These are phyloP conservation scores for Cutaneotrichosporon cavernicola DNA, from an alignment of 1,284 basidiomycete species.

Conservation along the genomic window DNA sequence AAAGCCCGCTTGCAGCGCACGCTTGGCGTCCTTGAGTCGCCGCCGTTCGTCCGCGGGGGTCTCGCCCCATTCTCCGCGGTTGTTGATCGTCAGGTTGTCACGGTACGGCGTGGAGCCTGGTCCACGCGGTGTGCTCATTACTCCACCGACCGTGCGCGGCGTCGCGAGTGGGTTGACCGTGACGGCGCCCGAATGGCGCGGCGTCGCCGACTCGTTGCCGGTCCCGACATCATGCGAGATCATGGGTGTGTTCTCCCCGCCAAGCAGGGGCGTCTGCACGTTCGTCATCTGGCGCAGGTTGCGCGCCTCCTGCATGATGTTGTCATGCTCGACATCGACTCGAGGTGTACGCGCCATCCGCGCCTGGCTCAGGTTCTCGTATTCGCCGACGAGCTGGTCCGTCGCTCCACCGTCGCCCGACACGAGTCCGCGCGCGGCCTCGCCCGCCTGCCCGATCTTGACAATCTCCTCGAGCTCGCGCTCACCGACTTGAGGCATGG, in stretches of 20 bases:
- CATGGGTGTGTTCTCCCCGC: constrained; percentile 92
- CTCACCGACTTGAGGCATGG: constrained; percentile 92
- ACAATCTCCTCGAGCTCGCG: constrained; percentile 95
- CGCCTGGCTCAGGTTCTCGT: constrained; percentile 82
- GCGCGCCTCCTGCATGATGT: constrained; percentile 87
- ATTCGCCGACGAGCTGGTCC: constrained; percentile 82
- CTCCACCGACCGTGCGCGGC: constrained; percentile 59
- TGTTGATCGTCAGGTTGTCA: constrained; percentile 87
- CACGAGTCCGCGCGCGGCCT: constrained; percentile 81
- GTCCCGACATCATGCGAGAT: constrained; percentile 66
- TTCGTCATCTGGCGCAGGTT: constrained; percentile 91
- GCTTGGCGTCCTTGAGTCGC: constrained; percentile 64
- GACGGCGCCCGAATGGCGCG: constrained; percentile 78
- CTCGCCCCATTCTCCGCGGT: constrained; percentile 59
- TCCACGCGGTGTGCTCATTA: constrained; percentile 65
- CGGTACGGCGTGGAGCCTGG: constrained; percentile 70
- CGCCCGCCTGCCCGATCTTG: constrained; percentile 92
- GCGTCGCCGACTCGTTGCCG: constrained; percentile 87
- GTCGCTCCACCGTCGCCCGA: constrained; percentile 63
- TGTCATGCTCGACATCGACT: constrained; percentile 79
- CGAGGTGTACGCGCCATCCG: constrained; percentile 88
- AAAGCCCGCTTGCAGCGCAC: constrained; percentile 77
- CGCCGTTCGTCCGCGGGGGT: constrained; percentile 74
- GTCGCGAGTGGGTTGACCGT: constrained; percentile 96
- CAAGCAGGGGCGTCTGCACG: constrained; percentile 89